Evolutionary conservation across 495 filamentous ascomycete genomes (phyloP), one percentile per base, ranked within the genome.

Genomic region (Aspergillus asperescens): DNA sequence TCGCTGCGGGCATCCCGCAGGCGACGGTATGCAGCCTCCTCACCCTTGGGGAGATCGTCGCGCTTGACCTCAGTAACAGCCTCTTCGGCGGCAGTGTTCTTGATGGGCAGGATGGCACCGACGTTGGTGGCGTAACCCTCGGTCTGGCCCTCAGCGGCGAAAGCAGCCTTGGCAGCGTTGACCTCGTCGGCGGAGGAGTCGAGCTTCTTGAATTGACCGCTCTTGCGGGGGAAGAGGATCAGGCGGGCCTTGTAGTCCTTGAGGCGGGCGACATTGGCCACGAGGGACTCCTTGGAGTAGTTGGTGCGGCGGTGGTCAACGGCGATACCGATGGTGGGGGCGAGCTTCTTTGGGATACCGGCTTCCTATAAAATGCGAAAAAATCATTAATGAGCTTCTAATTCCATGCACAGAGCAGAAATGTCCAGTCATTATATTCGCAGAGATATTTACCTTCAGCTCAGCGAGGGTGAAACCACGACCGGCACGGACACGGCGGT

Each of bases 281-380:
- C 77, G 62, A 96, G 88, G 55, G 85, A 85, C 81, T 96, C 94
- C 74, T 88, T 86, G 68, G 86, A 92, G 73, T 94, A 88, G 83
- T 97, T 98, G 77, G 83, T 81, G 72, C 93, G 93, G 77, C 94
- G 94, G 74, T 82, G 81, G 76, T 97, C 93, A 76, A 98, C 91
- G 56, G 89, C 72, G 78, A 98, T 97, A 75, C 93, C 93, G 78
- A 98, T 85, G 70, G 90, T 96, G 61, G 85, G 83, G 52, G 93
- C 93, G 61, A 95, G 80, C 70, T 90, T 90, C 77, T 89, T 88
- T 76, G 93, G 85, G 72, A 98, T 95, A 67, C 88, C 89, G 67
- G 93, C 93, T 75, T 89, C 93, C 93, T 94, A 56, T 58, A 62
- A 27, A 25, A 15, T 37, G 23, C 32, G 24, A 52, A 49, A 54